Evolutionary conservation across 805 yeast species (phyloP).

Genomic region (Metschnikowia cerradonensis): DNA sequence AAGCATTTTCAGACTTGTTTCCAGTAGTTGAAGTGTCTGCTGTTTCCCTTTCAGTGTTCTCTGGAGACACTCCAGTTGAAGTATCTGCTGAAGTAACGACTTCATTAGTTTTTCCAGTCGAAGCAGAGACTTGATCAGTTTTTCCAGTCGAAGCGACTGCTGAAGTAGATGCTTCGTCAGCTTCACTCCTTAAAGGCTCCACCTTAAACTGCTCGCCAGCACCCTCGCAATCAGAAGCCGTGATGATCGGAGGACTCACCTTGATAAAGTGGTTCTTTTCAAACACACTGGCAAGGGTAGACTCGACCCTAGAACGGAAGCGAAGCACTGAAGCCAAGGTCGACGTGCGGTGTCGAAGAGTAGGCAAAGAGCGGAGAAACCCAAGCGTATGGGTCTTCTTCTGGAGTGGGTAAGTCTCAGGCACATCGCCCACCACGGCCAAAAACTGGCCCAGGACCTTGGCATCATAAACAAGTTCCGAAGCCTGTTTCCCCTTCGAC

Average conservation of each 20-base stretch:
- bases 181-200: slow-evolving; percentile 22
- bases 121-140: too few relatives aligned
- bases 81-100: too few relatives aligned
- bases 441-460: slow-evolving; percentile 31
- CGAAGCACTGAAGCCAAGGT: slow-evolving; percentile 65
- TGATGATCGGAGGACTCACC: slow-evolving; percentile 81
- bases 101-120: too few relatives aligned
- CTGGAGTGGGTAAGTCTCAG: slow-evolving; percentile 72
- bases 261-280: slow-evolving; percentile 53
- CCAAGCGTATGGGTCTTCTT: slow-evolving; percentile 69
- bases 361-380: slow-evolving; percentile 68
- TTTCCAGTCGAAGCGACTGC: too few relatives aligned
- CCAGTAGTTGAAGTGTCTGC: too few relatives aligned
- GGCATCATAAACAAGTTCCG: slow-evolving; percentile 26
- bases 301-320: slow-evolving; percentile 66
- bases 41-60: neutral
- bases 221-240: slow-evolving; percentile 94
- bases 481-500: slow-evolving; percentile 31
- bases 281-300: slow-evolving; percentile 52
- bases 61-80: neutral
- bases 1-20: neutral
- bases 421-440: slow-evolving; percentile 56
- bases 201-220: slow-evolving; percentile 87
- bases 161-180: neutral
- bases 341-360: slow-evolving; percentile 69